Base-by-base conservation (phyloP, 2,329 filamentous ascomycete species). In the Nemania sp. region DNA sequence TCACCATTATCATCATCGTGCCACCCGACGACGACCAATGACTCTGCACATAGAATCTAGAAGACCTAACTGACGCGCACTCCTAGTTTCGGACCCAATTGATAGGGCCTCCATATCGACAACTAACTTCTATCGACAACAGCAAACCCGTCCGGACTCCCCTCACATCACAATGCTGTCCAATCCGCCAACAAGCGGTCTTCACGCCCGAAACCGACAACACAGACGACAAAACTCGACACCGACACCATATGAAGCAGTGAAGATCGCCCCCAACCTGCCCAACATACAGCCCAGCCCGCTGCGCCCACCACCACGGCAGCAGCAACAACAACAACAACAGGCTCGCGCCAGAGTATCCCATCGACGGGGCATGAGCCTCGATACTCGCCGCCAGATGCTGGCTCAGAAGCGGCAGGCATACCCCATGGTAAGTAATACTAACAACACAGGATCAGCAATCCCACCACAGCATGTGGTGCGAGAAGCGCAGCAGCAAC, bases 211-310 rank as follows among this genome's bases (percentile, higher is more conserved):
- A 81, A 88, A 90, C 80, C 88, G 89, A 83, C 87, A 89, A 82
- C 93, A 97, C 84, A 88, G 93, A 81, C 92, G 94, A 83, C 93
- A 97, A 85, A 91, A 93, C 78, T 97, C 94, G 77, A 95, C 92
- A 78, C 92, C 93, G 72, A 88, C 87, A 81, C 88, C 87, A 80
- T 92, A 93, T 82, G 92, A 95, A 80, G 88, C 89, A 77, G 87
- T 89, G 79, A 92, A 90, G 87, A 88, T 90, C 82, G 83, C 82
- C 67, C 87, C 82, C 78, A 85, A 85, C 82, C 85, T 92, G 83
- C 88, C 90, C 77, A 86, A 81, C 67, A 84, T 88, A 51, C 79
- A 79, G 70, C 81, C 79, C 69, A 77, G 65, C 47, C 68, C 72
- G 35, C 71, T 71, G 72, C 81, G 78, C 70, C 75, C 65, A 27